Conservation (phyloP, 192 early-diverging fungal species). For the Linderina pennispora region DNA sequence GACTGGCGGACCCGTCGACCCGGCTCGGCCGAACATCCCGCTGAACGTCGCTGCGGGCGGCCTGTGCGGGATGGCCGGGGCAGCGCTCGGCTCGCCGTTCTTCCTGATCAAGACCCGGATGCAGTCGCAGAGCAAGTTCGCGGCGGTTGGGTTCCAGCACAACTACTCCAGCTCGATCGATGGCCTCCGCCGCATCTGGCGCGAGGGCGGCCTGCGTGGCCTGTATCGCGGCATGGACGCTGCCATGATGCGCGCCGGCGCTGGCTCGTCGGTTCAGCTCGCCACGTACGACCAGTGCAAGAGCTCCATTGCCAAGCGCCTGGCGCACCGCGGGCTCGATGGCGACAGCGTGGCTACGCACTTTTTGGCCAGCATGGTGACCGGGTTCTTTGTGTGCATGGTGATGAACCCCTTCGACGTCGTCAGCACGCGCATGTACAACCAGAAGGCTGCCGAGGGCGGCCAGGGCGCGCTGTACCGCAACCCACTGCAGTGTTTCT, state of each 20-base stretch:
- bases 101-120: constrained; percentile 89
- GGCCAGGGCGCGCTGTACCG: constrained; percentile 74
- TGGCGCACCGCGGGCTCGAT: constrained; percentile 51
- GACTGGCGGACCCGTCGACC: constrained; percentile 28
- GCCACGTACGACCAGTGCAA: constrained; percentile 85
- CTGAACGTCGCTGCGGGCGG: constrained; percentile 71
- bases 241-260: constrained; percentile 82
- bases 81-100: constrained; percentile 76
- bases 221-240: constrained; percentile 85
- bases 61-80: constrained; percentile 73
- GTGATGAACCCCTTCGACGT: constrained; percentile 99
- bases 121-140: constrained; percentile 66
- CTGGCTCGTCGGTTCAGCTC: constrained; percentile 85
- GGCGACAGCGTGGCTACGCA: constrained; percentile 63
- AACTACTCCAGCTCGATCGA: constrained; percentile 62
- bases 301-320: constrained; percentile 45
- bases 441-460: constrained; percentile 57
- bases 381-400: constrained; percentile 77
- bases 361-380: constrained; percentile 67
- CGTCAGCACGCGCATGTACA: constrained; percentile 91
- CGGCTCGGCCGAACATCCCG: constrained; percentile 29
- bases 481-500: constrained; percentile 75
- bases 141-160: constrained; percentile 82
- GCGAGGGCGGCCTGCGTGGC: constrained; percentile 67
- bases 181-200: constrained; percentile 63